Evolutionary conservation across 2,329 filamentous ascomycete species (phyloP).

Genomic region (Scedosporium dehoogii): DNA sequence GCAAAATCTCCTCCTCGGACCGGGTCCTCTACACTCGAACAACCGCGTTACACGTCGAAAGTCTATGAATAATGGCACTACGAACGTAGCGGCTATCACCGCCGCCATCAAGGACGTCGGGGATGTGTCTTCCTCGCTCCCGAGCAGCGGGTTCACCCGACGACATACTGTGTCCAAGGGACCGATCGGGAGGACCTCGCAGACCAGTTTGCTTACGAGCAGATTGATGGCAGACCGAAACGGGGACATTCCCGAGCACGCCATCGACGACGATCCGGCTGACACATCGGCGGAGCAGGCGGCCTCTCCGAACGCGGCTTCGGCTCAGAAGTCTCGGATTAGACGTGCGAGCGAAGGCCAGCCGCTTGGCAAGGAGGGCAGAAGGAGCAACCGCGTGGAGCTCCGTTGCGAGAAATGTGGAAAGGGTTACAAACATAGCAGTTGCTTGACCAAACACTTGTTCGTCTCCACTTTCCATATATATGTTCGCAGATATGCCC

Average conservation of each 20-base stretch:
- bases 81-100: conserved; percentile 57
- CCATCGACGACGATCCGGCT: conserved; percentile 59
- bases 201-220: conserved; percentile 42
- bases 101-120: conserved; percentile 50
- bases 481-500: conserved; percentile 10
- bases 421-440: conserved; percentile 99
- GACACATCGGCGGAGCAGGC: conserved; percentile 48
- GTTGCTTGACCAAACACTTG: conserved; percentile 99
- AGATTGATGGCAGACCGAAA: conserved; percentile 40
- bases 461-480: conserved; percentile 55
- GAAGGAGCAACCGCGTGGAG: conserved; percentile 71
- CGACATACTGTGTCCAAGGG: conserved; percentile 10
- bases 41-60: conserved; percentile 78
- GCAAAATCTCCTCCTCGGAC: conserved; percentile 61
- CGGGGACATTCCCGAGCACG: conserved; percentile 45
- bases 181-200: conserved; percentile 37
- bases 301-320: conserved; percentile 13
- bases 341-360: conserved; percentile 77
- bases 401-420: conserved; percentile 96
- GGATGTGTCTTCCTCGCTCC: conserved; percentile 3
- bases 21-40: conserved; percentile 50
- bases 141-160: conserved; percentile 12
- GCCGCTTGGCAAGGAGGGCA: conserved; percentile 67
- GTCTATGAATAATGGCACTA: conserved; percentile 65
- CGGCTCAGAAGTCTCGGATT: conserved; percentile 38